Base-by-base conservation (phyloP, 2,329 filamentous ascomycete species). In the Stemphylium lycopersici region DNA sequence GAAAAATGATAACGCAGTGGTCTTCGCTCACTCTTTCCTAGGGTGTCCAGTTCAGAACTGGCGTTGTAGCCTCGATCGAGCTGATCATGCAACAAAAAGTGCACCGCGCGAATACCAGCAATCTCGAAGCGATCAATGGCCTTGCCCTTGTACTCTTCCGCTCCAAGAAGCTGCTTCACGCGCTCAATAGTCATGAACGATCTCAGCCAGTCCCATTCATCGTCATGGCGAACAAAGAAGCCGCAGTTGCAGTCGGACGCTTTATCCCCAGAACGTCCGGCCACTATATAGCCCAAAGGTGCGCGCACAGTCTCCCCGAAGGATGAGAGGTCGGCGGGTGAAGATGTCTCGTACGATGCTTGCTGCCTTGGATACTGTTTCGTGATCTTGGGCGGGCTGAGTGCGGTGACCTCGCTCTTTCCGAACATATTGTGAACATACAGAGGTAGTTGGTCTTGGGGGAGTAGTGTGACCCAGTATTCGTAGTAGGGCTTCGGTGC, bases 51-150 rank as follows among this genome's bases (percentile, higher is more conserved):
- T 10, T 37, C 41, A 5, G 40, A 45, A 45, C 40, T 45, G 10
- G 52, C 48, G 32, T 50, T 55, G 10, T 50, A 55, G 12, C 77
- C 77, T 0, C 77, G 68, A 48, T 79, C 77, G 3, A 80, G 61
- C 52, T 80, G 78, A 59, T 81, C 78, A 45, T 78, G 70, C 18
- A 81, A 59, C 24, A 80, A 61, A 52, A 77, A 77, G 50, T 77
- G 76, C 26, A 78, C 74, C 40, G 45, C 45, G 0, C 41, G 16
- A 10, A 53, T 45, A 8, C 56, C 56, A 2, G 18, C 16, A 24
- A 56, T 45, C 34, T 58, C 56, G 39, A 56, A 52, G 8, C 56
- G 24, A 13, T 64, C 61, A 31, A 59, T 53, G 5, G 16, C 10
- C 11, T 55, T 52, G 0, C 63, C 65, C 10, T 61, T 60, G 6